Base-by-base conservation (phyloP, 1,284 basidiomycete genomes). In the Pseudozyma sp. region DNA sequence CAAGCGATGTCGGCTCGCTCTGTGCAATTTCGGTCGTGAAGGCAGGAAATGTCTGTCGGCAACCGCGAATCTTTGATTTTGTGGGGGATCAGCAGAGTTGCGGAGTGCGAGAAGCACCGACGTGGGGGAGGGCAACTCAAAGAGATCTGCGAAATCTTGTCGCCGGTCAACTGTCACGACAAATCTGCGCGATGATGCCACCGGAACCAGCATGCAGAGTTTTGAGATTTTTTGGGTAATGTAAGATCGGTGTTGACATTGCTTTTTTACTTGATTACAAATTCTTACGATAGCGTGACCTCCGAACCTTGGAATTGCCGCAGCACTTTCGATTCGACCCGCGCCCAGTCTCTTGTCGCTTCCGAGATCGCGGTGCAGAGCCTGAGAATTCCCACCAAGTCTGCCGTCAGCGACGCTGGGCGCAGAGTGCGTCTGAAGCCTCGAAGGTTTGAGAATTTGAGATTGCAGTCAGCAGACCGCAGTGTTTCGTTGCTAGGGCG, bases 261-360 rank as follows among this genome's bases (percentile, higher is more conserved):
- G 24, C 24, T 24, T 1, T 24, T 24, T 24, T 4, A 1, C 4
- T 24, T 17, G 16, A 58, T 66, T 29, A 57, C 49, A 46, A 64
- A 63, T 48, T n/a, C 44, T 54, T 45, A 59, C 30, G 24, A 33
- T 19, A 55, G 53, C 62, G 14, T 11, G n/a, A 4, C 29, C 5
- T 19, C 4, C 24, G 24, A 10, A 17, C 30, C 42, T 33, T 55
- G 69, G 59, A 64, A 72, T 72, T 72, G 69, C 69, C 69, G 69
- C 69, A 72, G 69, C 69, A 72, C 33, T 39, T 44, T 54, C 30
- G 45, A 40, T 17, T 29, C 3, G 24, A 14, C 11, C 7, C 30
- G 35, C 30, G 40, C n/a, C 7, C 35, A 19, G 4, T 19, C 4
- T n/a, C n/a, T 37, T 19, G 35, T 31, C 9, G 44, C 34, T 35